Conservation (phyloP, 2,329 filamentous ascomycete genomes). For the Geosmithia putterillii region DNA sequence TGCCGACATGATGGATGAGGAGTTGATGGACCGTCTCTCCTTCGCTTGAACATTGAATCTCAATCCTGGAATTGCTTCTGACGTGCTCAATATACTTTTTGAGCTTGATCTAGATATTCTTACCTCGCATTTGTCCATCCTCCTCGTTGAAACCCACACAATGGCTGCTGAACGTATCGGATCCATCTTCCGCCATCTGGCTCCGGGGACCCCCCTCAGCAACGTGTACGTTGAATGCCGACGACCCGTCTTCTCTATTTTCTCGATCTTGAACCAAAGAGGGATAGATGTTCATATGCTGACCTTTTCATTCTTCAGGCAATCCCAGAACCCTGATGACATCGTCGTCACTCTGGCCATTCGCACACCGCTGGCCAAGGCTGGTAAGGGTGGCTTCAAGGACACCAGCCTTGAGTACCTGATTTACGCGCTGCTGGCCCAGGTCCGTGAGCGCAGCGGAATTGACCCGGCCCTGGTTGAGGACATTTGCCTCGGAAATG, state of each 20-base stretch:
- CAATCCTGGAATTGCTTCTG: neutral
- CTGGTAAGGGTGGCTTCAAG: constrained; percentile 86
- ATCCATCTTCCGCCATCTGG: constrained; percentile 78
- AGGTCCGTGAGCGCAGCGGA: constrained; percentile 58
- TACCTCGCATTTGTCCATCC: neutral
- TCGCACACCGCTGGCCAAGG: constrained; percentile 82
- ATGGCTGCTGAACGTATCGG: constrained; percentile 82
- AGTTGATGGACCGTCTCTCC: neutral
- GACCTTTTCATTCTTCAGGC: constrained; percentile 35
- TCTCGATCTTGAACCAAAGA: neutral
- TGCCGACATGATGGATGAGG: neutral
- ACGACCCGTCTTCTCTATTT: no score
- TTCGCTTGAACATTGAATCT: neutral
- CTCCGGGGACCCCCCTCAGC: constrained; percentile 58
- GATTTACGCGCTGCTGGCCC: constrained; percentile 69
- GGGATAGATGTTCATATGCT: neutral
- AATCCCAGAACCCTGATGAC: constrained; percentile 88
- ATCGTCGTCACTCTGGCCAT: constrained; percentile 89
- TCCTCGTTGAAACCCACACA: neutral
- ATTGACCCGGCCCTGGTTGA: constrained; percentile 73
- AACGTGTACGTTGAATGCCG: constrained; percentile 64
- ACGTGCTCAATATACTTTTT: neutral
- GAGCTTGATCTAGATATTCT: neutral
- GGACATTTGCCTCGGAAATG: constrained; percentile 88
- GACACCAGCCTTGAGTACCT: constrained; percentile 85